Evolutionary conservation across 495 filamentous ascomycete species (phyloP), one percentile per base, ranked within the genome.

Genomic region (Tuber microsphaerosporum): DNA sequence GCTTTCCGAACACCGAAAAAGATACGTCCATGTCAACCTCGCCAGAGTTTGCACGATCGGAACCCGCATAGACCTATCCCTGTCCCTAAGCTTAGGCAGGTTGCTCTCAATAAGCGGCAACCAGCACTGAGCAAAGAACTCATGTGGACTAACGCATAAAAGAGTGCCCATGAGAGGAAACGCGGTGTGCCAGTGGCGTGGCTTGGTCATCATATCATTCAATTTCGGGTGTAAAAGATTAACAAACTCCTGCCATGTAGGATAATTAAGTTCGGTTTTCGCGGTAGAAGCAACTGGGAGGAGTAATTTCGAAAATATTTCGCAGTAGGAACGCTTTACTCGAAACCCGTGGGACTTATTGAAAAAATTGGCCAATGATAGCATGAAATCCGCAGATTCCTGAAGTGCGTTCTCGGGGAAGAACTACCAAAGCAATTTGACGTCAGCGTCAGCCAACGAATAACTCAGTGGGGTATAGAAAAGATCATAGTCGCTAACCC

Each of bases 1-100:
- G 19, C 89, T 85, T 75, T 98, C 96, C n/a, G 80, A 72, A 85
- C 91, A 87, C 31, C 94, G 89, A 83, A 97, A 97, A 39, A 98
- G 88, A 84, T 97, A 99, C 1, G 93, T 94, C 95, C 95, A 99
- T 4, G 97, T 86, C n/a, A 99, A 86, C 74, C 94, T 90, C 56
- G 94, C 97, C 68, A 97, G 90, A 22, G 93, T 93, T 79, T 97
- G 92, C 48, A 99, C 87, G 70, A 92, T 93, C 37, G 91, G 87
- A n/a, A 91, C 90, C 80, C 92, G 88, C 16, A 92, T 90, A 68
- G 87, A 87, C 41, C 94, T 89, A 83, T 98, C 95, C 79, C 95
- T 97, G 82, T 99, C 96, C 79, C 94, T 96, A 44, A 97, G 86
- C 79, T 89, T 91, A 19, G 91, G 85, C 69, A 94, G 92, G 22